Percentiles rank a stretch among this genome's conserved stretches.
phyloP scores from a whole-genome alignment of 179 eudicot genomes.

The Silene vulgaris region DNA sequence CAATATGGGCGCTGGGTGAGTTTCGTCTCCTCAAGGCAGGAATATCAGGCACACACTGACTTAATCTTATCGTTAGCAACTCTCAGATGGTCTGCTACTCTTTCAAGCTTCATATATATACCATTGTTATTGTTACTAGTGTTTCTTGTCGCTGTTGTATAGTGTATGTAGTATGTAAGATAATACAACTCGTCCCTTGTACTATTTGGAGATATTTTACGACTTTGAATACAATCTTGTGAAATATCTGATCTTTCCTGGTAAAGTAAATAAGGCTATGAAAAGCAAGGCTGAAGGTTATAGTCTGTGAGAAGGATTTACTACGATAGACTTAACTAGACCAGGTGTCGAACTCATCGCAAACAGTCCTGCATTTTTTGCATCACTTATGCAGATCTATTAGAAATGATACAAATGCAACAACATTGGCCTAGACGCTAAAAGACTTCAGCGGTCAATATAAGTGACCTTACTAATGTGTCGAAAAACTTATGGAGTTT shows the following conservation, averaged over 20 bases:
- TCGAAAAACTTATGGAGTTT: too few species aligned
- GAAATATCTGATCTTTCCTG: too few species aligned
- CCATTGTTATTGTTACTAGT: neutral
- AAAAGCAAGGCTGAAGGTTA: too few species aligned
- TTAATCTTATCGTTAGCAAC: neutral
- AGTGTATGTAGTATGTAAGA: neutral
- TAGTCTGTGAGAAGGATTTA: too few species aligned
- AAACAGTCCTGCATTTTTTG: neutral
- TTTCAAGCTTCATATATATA: neutral
- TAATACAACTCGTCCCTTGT: neutral
- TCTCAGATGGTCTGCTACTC: neutral
- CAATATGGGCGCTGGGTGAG: conserved; percentile 16
- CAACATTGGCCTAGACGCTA: too few species aligned
- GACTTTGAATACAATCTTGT: neutral
- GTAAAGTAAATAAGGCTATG: too few species aligned
- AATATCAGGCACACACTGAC: neutral
- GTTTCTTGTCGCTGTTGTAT: neutral
- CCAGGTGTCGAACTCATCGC: too few species aligned
- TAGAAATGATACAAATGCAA: too few species aligned
- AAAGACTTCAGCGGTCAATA: too few species aligned
- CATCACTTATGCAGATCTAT: neutral
- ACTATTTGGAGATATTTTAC: neutral
- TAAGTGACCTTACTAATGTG: too few species aligned
- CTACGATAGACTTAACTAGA: too few species aligned
- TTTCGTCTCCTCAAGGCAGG: neutral